Conservation (phyloP, 2,329 filamentous ascomycete species). For the Cadophora sp. region DNA sequence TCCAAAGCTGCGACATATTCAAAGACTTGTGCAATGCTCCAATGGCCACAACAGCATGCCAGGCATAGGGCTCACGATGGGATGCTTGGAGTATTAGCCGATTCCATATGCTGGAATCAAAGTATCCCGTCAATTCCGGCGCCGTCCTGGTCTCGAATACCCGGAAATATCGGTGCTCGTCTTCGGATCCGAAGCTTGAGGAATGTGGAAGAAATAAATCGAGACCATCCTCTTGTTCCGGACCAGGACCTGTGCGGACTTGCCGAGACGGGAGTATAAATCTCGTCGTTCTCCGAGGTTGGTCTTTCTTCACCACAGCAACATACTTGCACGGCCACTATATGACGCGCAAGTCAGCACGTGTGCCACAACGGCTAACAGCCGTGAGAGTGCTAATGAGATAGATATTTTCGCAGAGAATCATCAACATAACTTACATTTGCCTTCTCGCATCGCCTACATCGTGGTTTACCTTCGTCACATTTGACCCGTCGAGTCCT, state of each 20-base stretch:
- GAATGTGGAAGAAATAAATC: neutral
- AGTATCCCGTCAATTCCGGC: constrained; percentile 17
- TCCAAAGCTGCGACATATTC: constrained; percentile 6
- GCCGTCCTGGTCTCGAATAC: constrained; percentile 17
- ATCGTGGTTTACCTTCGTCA: constrained; percentile 18
- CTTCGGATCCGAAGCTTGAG: neutral
- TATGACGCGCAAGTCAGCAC: neutral
- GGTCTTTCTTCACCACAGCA: neutral
- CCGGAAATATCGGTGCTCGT: constrained; percentile 21
- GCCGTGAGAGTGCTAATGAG: too few relatives aligned
- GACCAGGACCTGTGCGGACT: neutral
- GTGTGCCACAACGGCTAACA: too few relatives aligned
- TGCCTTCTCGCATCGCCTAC: constrained; percentile 11
- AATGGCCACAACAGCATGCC: constrained; percentile 20
- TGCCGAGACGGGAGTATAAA: neutral
- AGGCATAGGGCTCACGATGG: constrained; percentile 6
- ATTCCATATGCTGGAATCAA: constrained; percentile 16
- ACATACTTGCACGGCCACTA: constrained; percentile 16
- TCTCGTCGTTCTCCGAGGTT: neutral
- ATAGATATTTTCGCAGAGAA: too few relatives aligned
- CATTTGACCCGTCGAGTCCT: constrained; percentile 26
- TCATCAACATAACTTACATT: neutral
- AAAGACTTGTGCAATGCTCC: constrained; percentile 19
- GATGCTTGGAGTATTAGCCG: constrained; percentile 15
- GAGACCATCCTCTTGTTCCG: neutral